phyloP scores from a whole-genome alignment of 108 stramenopile species.

The Skeletonema potamos region DNA sequence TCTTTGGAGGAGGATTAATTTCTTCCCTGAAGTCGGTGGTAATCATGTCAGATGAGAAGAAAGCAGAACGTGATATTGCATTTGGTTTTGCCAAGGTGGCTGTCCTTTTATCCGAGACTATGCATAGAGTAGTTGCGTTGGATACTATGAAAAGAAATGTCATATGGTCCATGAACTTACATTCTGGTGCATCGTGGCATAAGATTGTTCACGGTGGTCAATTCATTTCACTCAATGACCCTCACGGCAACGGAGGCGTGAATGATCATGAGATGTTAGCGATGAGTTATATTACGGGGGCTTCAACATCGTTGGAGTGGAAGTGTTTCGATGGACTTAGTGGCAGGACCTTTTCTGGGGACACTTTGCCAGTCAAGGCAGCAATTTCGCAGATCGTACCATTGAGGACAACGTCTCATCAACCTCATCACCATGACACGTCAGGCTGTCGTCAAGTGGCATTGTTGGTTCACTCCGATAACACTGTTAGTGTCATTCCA shows the following conservation, averaged over 20 bases:
- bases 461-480: slow-evolving; percentile 62
- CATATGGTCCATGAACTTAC: slow-evolving; percentile 64
- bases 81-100: slow-evolving; percentile 88
- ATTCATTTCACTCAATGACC: slow-evolving; percentile 51
- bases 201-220: slow-evolving; percentile 75
- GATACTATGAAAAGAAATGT: slow-evolving; percentile 49
- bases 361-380: slow-evolving; percentile 32
- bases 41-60: slow-evolving; percentile 32
- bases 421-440: slow-evolving; percentile 36
- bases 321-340: slow-evolving; percentile 77
- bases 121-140: slow-evolving; percentile 68
- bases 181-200: slow-evolving; percentile 59
- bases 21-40: slow-evolving; percentile 22
- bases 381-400: slow-evolving; percentile 76
- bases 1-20: slow-evolving; percentile 35
- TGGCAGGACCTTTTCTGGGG: slow-evolving; percentile 61
- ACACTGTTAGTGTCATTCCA: slow-evolving; percentile 59
- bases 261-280: slow-evolving; percentile 71
- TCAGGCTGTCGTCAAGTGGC: slow-evolving; percentile 69
- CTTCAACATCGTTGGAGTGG: slow-evolving; percentile 52
- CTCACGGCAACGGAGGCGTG: slow-evolving; percentile 71
- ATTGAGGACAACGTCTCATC: slow-evolving; percentile 34
- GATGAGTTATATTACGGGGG: slow-evolving; percentile 39
- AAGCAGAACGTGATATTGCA: slow-evolving; percentile 48
- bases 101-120: slow-evolving; percentile 57